Base-by-base conservation (phyloP, 2,329 filamentous ascomycete species). In the Cordyceps militaris region DNA sequence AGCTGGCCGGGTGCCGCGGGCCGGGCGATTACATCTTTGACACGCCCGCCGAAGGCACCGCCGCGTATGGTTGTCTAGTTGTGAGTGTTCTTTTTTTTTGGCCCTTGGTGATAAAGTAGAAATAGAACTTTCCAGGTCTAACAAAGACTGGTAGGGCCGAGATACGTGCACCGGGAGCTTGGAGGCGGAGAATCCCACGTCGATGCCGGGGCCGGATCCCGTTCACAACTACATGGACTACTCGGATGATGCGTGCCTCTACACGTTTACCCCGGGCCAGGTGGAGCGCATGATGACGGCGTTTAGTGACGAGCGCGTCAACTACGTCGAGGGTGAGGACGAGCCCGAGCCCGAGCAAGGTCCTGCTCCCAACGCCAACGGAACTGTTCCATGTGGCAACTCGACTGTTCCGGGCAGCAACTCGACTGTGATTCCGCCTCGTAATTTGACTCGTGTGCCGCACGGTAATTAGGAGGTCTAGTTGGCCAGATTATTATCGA, bases 141-240 rank as follows among this genome's bases (percentile, higher is more conserved):
- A n/a, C n/a, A n/a, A n/a, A n/a, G n/a, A n/a, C n/a, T 36, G 13
- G 34, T n/a, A 42, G 38, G n/a, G 38, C n/a, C 38, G 38, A 2
- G 38, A 42, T 19, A 19, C 38, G 4, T 43, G 40, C 40, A 43
- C 21, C 1, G 21, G 21, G 5, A 14, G 10, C 10, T 4, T 43
- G 10, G 40, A 43, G 21, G 38, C 40, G 19, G 11, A 24, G 9
- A 43, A 43, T 13, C 8, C 11, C 7, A 9, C 3, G 3, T 43
- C 21, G 3, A 43, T 49, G 8, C n/a, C 66, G 5, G 70, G 70
- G 5, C 40, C 69, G 11, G 71, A 74, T 55, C 69, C 70, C 43
- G 70, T 74, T 59, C 66, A 69, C 59, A 73, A 74, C 65, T 73
- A 69, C 59, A 74, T 73, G 71, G 69, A 72, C 61, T 72, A 72